These are phyloP conservation scores for Ophiostoma populinum DNA, from an alignment of 2,329 filamentous ascomycete genomes.

Conservation along the genomic window DNA sequence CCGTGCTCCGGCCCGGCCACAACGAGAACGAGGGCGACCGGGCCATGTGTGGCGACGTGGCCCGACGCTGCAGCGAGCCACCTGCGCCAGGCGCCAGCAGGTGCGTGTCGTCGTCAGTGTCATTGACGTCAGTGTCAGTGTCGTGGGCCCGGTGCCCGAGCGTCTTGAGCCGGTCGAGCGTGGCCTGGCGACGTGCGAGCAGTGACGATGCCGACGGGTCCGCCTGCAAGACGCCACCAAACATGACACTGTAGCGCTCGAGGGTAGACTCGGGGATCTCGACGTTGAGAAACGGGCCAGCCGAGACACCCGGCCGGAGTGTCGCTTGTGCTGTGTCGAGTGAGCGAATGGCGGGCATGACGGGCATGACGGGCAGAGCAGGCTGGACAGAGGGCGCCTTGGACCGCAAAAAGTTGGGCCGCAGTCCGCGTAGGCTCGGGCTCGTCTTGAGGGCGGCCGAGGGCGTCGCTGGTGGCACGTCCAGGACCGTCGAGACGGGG, in stretches of 20 bases:
- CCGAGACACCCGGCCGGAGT: neutral
- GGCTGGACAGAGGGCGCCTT: constrained; percentile 12
- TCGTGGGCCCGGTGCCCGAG: constrained; percentile 27
- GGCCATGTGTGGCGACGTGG: constrained; percentile 29
- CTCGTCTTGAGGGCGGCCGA: neutral
- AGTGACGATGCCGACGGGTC: constrained; percentile 21
- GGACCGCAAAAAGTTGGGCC: constrained; percentile 10
- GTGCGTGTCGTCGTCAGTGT: constrained; percentile 17
- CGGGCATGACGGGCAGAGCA: constrained; percentile 1
- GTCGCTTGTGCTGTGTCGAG: neutral
- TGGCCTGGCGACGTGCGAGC: constrained; percentile 40
- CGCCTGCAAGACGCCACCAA: constrained; percentile 46
- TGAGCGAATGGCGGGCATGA: neutral
- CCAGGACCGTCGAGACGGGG: neutral
- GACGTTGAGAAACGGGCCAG: constrained; percentile 42
- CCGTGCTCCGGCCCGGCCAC: constrained; percentile 23
- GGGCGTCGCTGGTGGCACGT: neutral
- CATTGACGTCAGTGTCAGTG: too few species aligned
- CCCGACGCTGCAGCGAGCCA: constrained; percentile 21
- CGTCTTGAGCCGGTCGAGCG: constrained; percentile 37
- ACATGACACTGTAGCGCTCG: constrained; percentile 92
- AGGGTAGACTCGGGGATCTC: constrained; percentile 66
- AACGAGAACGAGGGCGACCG: constrained; percentile 28
- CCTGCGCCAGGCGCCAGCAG: too few species aligned
- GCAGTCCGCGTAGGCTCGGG: neutral